Percentiles rank a stretch among this genome's conserved stretches.
Conservation (phyloP, 139 green algal species). For the Chlorella sp. region DNA sequence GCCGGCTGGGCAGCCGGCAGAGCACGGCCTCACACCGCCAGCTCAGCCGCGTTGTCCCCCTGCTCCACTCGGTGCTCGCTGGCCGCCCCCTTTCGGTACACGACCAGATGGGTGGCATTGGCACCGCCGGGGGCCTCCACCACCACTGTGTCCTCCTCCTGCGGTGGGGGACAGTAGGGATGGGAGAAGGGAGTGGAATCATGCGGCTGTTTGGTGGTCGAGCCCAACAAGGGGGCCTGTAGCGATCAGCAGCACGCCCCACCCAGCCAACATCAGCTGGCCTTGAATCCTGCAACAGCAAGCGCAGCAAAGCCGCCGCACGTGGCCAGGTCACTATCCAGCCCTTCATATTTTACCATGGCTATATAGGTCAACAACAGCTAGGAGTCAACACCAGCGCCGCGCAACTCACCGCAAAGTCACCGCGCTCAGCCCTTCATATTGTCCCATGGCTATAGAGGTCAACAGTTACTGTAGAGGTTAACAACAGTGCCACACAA, state of each 20-base stretch:
- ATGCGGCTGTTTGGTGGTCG: not conserved
- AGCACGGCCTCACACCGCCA: not conserved
- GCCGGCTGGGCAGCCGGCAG: not conserved
- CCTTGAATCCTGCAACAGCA: too few species aligned
- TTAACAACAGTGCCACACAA: too few species aligned
- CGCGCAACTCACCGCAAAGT: conserved; percentile 55
- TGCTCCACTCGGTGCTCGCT: not conserved
- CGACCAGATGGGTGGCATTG: conserved; percentile 20
- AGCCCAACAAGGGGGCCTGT: not conserved
- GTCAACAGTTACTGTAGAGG: too few species aligned
- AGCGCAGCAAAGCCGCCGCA: too few species aligned
- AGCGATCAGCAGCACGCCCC: too few species aligned
- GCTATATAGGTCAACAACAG: too few species aligned
- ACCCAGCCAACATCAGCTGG: too few species aligned
- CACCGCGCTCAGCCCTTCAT: too few species aligned
- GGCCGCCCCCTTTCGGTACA: conserved; percentile 22
- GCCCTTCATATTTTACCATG: not conserved
- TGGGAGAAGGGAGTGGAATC: too few species aligned
- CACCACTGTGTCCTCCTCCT: conserved; percentile 75
- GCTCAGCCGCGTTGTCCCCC: conserved; percentile 4
- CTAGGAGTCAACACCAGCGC: too few species aligned
- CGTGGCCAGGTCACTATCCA: too few species aligned
- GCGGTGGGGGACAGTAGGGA: not conserved
- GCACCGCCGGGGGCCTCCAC: conserved; percentile 55
- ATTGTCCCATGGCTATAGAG: too few species aligned